These are phyloP conservation scores for Houttuynia cordata DNA, from an alignment of 164 flowering plant species.

Conservation along the genomic window DNA sequence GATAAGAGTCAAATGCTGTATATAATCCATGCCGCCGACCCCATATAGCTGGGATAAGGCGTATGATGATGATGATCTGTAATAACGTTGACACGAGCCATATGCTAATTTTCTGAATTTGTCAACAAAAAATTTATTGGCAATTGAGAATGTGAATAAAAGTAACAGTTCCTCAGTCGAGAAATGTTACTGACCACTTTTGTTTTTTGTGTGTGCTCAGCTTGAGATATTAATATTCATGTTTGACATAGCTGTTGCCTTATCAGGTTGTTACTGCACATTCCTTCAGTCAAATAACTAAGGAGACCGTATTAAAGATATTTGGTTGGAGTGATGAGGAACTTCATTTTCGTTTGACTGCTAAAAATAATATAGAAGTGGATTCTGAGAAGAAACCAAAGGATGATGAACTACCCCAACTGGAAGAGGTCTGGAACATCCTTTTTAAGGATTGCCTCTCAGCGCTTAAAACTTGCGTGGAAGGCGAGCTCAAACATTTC, in stretches of 20 bases:
- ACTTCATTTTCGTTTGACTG: slow-evolving; percentile 11
- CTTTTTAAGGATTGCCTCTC: slow-evolving; percentile 85
- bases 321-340: slow-evolving; percentile 22
- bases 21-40: too few relatives aligned
- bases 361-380: slow-evolving; percentile 13
- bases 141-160: too few relatives aligned
- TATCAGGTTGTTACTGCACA: slow-evolving; percentile 55
- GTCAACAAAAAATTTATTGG: too few relatives aligned
- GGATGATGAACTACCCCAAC: slow-evolving; percentile 18
- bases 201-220: not conserved
- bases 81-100: too few relatives aligned
- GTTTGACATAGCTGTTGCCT: not conserved
- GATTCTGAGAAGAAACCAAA: slow-evolving; percentile 17
- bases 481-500: slow-evolving; percentile 97
- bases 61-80: too few relatives aligned
- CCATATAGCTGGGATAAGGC: too few relatives aligned
- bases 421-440: slow-evolving; percentile 53
- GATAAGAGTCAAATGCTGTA: too few relatives aligned
- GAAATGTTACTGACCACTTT: too few relatives aligned
- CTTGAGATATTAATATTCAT: not conserved
- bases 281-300: slow-evolving; percentile 41
- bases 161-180: not conserved
- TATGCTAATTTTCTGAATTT: too few relatives aligned
- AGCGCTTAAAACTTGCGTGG: slow-evolving; percentile 75
- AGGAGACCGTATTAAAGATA: slow-evolving; percentile 34